Percentiles rank a stretch among this genome's conserved stretches.
Evolutionary conservation across 2,329 filamentous ascomycete genomes (phyloP).

Genomic region (Talaromyces sp.): DNA sequence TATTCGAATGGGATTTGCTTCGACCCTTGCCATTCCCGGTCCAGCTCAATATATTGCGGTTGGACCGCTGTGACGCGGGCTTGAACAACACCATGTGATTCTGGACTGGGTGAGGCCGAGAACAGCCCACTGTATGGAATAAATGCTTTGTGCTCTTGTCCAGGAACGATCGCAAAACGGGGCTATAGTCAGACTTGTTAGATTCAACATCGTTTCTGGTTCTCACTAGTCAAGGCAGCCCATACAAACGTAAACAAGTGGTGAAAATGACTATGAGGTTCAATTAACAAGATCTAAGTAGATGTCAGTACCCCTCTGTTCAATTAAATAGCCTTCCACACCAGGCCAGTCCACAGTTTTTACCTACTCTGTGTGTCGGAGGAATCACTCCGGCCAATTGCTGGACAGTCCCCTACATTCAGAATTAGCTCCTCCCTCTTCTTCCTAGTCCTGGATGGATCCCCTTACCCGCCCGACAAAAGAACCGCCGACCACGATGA

Average conservation of each 20-base stretch:
- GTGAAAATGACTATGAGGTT: slow-evolving; percentile 41
- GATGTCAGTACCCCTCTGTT: too few relatives aligned
- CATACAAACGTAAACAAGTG: slow-evolving; percentile 41
- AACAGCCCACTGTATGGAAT: slow-evolving; percentile 39
- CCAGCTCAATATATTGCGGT: slow-evolving; percentile 31
- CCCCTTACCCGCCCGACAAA: slow-evolving; percentile 40
- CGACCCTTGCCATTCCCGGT: slow-evolving; percentile 39
- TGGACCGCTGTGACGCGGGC: slow-evolving; percentile 36
- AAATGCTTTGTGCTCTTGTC: slow-evolving; percentile 42
- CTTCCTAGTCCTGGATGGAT: too few relatives aligned
- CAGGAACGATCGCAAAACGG: slow-evolving; percentile 37
- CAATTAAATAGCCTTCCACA: too few relatives aligned
- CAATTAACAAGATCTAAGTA: slow-evolving; percentile 35
- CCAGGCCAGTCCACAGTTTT: too few relatives aligned
- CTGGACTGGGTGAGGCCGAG: slow-evolving; percentile 22
- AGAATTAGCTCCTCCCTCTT: too few relatives aligned
- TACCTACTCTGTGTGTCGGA: slow-evolving; percentile 37
- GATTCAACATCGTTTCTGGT: background rate
- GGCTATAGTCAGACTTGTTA: slow-evolving; percentile 22
- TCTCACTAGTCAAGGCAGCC: background rate
- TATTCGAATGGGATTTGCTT: slow-evolving; percentile 36
- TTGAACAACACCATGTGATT: slow-evolving; percentile 33
- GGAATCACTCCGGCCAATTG: slow-evolving; percentile 39
- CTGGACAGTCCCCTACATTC: slow-evolving; percentile 37
- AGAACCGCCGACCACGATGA: slow-evolving; percentile 41